Percentiles rank a stretch among this genome's conserved stretches.
phyloP scores from a whole-genome alignment of 1,284 basidiomycete genomes.

The Ustilago curta region DNA sequence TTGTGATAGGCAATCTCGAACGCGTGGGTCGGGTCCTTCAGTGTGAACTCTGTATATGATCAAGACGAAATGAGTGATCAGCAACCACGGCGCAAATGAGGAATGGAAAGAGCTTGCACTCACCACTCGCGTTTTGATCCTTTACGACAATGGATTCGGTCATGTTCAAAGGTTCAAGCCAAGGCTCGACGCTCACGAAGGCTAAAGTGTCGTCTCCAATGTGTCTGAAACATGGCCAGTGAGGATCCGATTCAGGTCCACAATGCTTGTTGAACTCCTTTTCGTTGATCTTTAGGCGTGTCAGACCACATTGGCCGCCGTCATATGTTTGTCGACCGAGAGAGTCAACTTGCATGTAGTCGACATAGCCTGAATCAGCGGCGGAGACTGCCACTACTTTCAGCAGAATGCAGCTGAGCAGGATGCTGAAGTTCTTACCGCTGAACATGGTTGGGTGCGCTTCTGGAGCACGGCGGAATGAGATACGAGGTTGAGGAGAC shows the following conservation, averaged over 20 bases:
- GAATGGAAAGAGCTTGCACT: no score
- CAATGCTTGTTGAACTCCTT: constrained; percentile 8
- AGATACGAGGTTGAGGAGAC: not conserved
- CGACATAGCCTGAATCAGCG: not conserved
- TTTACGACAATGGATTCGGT: not conserved
- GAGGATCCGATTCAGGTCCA: not conserved
- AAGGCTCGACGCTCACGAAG: constrained; percentile 1
- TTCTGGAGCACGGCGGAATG: not conserved
- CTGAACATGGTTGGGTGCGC: not conserved
- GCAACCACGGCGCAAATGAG: no score
- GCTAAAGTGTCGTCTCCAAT: not conserved
- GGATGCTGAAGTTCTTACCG: not conserved
- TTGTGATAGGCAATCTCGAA: constrained; percentile 1
- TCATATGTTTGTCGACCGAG: not conserved
- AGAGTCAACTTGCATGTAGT: not conserved
- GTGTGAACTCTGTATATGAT: constrained; percentile 6
- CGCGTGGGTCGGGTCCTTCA: constrained; percentile 1
- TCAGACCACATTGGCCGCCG: constrained; percentile 1
- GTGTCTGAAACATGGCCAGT: constrained; percentile 16
- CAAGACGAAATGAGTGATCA: no score
- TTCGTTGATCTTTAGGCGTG: not conserved
- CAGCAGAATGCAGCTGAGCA: not conserved
- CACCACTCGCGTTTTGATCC: not conserved
- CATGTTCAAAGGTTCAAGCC: constrained; percentile 8
- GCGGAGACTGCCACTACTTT: not conserved